Conservation (phyloP, 179 eudicot genomes). For the Actinidia arguta region DNA sequence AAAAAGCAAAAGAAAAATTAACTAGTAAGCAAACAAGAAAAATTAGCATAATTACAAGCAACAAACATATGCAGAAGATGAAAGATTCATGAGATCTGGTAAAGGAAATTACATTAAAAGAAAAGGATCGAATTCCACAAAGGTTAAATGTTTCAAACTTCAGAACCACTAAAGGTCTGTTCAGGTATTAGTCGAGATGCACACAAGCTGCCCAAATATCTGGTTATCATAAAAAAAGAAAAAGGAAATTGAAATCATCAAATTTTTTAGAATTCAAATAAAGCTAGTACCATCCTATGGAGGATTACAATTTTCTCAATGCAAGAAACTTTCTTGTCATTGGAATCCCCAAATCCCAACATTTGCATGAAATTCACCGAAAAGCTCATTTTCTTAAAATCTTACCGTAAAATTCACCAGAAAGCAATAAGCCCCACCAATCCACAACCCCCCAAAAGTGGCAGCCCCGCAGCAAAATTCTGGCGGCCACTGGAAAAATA, state of each 20-base stretch:
- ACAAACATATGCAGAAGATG: no score
- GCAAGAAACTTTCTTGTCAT: not conserved
- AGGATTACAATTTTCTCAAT: not conserved
- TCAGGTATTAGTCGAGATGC: no score
- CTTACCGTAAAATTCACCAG: conserved; percentile 21
- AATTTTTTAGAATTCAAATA: not conserved
- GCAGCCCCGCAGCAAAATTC: conserved; percentile 14
- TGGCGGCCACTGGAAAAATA: conserved; percentile 28
- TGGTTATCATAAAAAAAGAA: no score
- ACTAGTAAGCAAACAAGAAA: no score
- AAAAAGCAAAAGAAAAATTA: no score
- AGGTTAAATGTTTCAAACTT: no score
- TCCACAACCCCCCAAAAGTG: conserved; percentile 20
- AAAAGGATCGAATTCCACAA: no score
- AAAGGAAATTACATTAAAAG: no score
- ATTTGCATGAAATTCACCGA: conserved; percentile 17
- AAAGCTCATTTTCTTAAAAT: not conserved
- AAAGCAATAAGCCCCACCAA: conserved; percentile 36
- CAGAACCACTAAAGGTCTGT: no score
- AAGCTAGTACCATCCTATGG: not conserved
- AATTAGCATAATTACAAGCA: no score
- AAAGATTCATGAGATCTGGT: no score
- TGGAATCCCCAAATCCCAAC: not conserved
- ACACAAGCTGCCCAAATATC: no score
- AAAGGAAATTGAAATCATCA: not conserved